Evolutionary conservation across 192 early-diverging fungal genomes (phyloP), one percentile per base, ranked within the genome.

Genomic region (Diversispora epigaea): DNA sequence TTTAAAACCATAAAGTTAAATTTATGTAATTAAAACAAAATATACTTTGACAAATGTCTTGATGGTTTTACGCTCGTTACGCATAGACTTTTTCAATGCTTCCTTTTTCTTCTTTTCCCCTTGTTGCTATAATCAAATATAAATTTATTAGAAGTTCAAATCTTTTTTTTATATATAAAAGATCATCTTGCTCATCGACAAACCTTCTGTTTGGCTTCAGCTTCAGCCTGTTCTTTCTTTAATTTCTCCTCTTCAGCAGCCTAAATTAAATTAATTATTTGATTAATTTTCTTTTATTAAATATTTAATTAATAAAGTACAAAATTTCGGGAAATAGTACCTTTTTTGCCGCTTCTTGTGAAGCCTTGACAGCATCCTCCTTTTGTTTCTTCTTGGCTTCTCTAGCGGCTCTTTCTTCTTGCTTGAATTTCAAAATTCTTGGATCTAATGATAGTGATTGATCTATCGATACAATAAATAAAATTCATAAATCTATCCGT

Each of bases 371-470:
- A 60, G 87, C 92, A 52, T 86, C 88, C 77, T 94, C 92, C 80
- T 90, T 93, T 68, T 93, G 94, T 71, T 90, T 84, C 84, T 92
- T 92, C 84, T 97, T 97, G 73, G 94, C 92, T 55, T 95, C 93
- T 75, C 94, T 94, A 55, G 91, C 91, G 73, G 84, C 84, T 86
- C 93, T 94, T 72, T 98, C 98, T 71, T 91, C 91, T 80, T 93
- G 91, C 81, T 91, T 94, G 89, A 95, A 97, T 49, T 84, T 74
- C 66, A 84, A 85, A 84, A 98, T 95, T 72, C 98, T 93, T 61
- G 96, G 96, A 82, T 99, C 98, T 44, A 87, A 55, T 75, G 85
- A 84, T 67, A 96, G 78, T 50, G 94, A 94, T 43, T 89, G 86
- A 76, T 96, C 82, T 74, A 3, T 21, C 32, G 44, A 52, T 41